Evolutionary conservation across 2,329 filamentous ascomycete species (phyloP).

Genomic region (Beauveria varroae): DNA sequence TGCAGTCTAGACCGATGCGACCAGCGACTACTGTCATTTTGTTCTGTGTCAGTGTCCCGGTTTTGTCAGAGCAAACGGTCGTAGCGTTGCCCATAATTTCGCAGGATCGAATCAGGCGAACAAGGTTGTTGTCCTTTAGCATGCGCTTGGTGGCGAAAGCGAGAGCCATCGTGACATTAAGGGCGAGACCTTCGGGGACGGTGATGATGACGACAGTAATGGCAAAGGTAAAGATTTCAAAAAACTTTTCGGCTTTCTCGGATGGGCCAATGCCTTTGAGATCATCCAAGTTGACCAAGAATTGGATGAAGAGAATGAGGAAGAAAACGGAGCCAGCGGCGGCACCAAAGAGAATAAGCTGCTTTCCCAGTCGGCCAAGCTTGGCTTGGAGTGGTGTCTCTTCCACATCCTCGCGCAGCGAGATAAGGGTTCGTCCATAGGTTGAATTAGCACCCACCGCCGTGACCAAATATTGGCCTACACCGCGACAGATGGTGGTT

Average conservation of each 20-base stretch:
- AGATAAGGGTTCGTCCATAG: conserved; percentile 72
- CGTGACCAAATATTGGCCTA: conserved; percentile 69
- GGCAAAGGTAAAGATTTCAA: conserved; percentile 50
- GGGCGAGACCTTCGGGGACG: conserved; percentile 52
- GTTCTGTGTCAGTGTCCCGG: conserved; percentile 57
- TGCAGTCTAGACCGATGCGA: conserved; percentile 37
- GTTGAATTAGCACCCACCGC: conserved; percentile 67
- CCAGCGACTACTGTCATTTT: conserved; percentile 55
- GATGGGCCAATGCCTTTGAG: conserved; percentile 33
- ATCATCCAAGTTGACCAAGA: conserved; percentile 24
- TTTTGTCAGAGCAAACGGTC: conserved; percentile 59
- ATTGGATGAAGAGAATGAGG: conserved; percentile 33
- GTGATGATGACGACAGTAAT: conserved; percentile 53
- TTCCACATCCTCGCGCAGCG: conserved; percentile 66
- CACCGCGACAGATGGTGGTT: conserved; percentile 67
- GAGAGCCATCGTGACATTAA: conserved; percentile 54
- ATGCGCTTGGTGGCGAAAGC: conserved; percentile 57
- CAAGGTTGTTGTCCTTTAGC: conserved; percentile 56
- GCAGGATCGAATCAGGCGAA: conserved; percentile 50
- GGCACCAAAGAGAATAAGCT: conserved; percentile 47
- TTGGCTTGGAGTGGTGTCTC: conserved; percentile 73
- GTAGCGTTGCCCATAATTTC: conserved; percentile 60
- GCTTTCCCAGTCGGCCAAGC: conserved; percentile 68
- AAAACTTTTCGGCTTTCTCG: conserved; percentile 48
- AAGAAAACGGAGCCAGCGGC: conserved; percentile 36